Conservation (phyloP, 2,329 filamentous ascomycete species). For the Blastomyces gilchristii region DNA sequence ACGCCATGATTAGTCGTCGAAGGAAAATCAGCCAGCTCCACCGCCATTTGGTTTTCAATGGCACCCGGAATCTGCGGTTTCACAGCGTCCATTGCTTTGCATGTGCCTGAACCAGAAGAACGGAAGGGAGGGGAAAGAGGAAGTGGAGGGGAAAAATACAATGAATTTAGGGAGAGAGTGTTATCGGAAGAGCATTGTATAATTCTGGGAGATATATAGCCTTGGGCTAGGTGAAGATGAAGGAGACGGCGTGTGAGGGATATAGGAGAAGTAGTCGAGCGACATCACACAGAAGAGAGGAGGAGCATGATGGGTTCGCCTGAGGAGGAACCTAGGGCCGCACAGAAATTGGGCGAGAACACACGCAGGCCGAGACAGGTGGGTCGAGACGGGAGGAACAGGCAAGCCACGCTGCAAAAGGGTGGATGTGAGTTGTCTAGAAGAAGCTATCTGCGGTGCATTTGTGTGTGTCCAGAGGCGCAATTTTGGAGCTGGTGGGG, state of each 20-base stretch:
- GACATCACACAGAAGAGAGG: conserved; percentile 2
- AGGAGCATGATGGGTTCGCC: not conserved
- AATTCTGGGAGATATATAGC: conserved; percentile 10
- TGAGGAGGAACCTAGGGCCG: not conserved
- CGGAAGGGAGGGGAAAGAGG: conserved; percentile 5
- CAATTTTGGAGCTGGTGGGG: conserved; percentile 6
- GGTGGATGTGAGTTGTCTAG: not conserved
- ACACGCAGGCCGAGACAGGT: not conserved
- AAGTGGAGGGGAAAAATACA: conserved; percentile 2
- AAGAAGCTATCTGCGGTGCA: not conserved
- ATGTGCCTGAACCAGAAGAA: conserved; percentile 6
- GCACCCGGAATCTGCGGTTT: conserved; percentile 23
- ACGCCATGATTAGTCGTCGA: conserved; percentile 38
- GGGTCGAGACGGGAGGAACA: not conserved
- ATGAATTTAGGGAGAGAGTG: not conserved
- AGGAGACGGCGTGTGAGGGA: conserved; percentile 17
- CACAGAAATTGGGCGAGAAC: not conserved
- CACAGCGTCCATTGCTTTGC: conserved; percentile 9
- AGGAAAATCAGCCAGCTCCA: conserved; percentile 32
- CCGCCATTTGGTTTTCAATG: conserved; percentile 30
- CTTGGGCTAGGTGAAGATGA: conserved; percentile 6
- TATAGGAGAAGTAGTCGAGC: not conserved
- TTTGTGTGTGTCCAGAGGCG: not conserved
- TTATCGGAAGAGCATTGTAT: conserved; percentile 25
- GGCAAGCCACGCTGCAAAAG: not conserved